Conservation (phyloP, 140 eudicot species). For the Bidens hawaiensis region DNA sequence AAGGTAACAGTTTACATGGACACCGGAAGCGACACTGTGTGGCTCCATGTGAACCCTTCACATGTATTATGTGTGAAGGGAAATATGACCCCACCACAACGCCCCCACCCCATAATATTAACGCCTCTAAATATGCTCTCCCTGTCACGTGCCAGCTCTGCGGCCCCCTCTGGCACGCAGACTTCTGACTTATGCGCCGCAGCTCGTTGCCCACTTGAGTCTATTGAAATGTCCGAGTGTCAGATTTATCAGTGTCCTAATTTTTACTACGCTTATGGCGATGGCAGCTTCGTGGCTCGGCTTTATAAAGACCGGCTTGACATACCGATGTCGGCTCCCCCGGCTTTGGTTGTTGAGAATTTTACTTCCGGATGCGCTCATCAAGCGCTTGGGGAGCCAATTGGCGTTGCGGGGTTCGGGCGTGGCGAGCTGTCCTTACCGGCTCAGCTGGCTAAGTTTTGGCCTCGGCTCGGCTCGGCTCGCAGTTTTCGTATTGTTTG, state of each 20-base stretch:
- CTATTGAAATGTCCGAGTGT: slow-evolving; percentile 71
- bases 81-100: slow-evolving; percentile 45
- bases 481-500: slow-evolving; percentile 78
- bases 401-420: slow-evolving; percentile 98
- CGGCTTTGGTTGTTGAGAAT: slow-evolving; percentile 28
- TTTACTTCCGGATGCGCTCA: slow-evolving; percentile 91
- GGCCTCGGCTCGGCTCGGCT: slow-evolving; percentile 74
- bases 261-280: slow-evolving; percentile 86
- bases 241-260: slow-evolving; percentile 42
- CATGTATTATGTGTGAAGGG: slow-evolving; percentile 81
- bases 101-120: slow-evolving; percentile 41
- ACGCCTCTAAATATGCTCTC: slow-evolving; percentile 46
- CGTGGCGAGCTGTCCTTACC: slow-evolving; percentile 80
- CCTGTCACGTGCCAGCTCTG: slow-evolving; percentile 65
- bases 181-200: slow-evolving; percentile 83
- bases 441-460: slow-evolving; percentile 53
- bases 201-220: slow-evolving; percentile 70
- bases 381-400: slow-evolving; percentile 74
- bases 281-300: slow-evolving; percentile 73
- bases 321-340: slow-evolving; percentile 45
- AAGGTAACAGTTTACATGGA: slow-evolving; percentile 68
- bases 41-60: slow-evolving; percentile 81
- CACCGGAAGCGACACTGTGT: slow-evolving; percentile 86
- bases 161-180: slow-evolving; percentile 48
- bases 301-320: slow-evolving; percentile 45